Evolutionary conservation across 306 rosid species (phyloP).

Genomic region (Castanospermum australe): DNA sequence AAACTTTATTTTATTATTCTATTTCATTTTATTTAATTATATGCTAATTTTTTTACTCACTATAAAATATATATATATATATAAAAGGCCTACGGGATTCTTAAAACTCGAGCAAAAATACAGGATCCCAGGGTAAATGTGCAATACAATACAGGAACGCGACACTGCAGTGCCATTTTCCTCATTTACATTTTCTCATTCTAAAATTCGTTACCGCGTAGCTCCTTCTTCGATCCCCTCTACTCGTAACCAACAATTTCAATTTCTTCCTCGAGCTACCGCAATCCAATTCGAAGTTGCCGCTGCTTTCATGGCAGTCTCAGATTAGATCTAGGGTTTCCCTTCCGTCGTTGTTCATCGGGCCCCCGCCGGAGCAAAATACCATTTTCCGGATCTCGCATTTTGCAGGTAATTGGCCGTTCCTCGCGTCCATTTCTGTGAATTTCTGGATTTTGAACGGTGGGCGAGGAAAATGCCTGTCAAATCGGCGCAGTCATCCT

Average conservation of each 20-base stretch:
- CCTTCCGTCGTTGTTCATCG: not conserved
- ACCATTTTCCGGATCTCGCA: slow-evolving; percentile 51
- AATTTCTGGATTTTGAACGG: slow-evolving; percentile 10
- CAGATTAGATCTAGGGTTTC: slow-evolving; percentile 36
- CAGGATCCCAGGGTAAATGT: too few species aligned
- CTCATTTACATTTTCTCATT: too few species aligned
- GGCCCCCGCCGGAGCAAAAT: not conserved
- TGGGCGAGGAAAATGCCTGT: slow-evolving; percentile 50
- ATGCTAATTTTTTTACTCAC: too few species aligned
- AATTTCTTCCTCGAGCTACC: not conserved
- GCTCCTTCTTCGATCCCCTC: not conserved
- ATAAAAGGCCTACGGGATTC: too few species aligned
- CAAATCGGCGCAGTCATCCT: slow-evolving; percentile 68
- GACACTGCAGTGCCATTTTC: not conserved
- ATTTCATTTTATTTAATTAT: too few species aligned
- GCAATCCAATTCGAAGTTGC: not conserved
- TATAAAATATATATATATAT: too few species aligned
- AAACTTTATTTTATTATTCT: too few species aligned
- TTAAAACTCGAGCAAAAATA: too few species aligned
- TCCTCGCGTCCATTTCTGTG: not conserved
- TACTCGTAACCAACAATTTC: not conserved
- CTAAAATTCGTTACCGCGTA: too few species aligned
- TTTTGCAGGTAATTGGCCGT: too few species aligned
- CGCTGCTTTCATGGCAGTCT: slow-evolving; percentile 6
- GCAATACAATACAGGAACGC: too few species aligned